Base-by-base conservation (phyloP, 2,329 filamentous ascomycete species). In the Grosmannia serpens region DNA sequence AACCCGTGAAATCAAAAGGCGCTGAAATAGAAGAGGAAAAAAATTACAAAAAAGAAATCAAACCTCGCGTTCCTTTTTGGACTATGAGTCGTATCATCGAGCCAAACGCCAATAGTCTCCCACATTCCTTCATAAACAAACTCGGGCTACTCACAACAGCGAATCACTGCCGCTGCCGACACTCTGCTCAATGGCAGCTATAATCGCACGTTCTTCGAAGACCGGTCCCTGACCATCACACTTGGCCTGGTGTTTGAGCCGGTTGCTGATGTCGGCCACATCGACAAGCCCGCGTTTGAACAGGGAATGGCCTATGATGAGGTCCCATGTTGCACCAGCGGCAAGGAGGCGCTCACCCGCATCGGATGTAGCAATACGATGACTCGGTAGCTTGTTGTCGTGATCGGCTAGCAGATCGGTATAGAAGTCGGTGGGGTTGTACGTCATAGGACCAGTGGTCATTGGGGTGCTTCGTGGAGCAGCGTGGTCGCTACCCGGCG, bases 181-280 rank as follows among this genome's bases (percentile, higher is more conserved):
- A 67, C 90, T 92, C 66, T 87, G 81, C 70, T 89, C 82, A 63
- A 97, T 91, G 20, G 89, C 89, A 61, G 78, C 75, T 50, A 84
- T 71, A 20, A 97, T 86, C 51, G 83, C 82, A 27, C 80, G 74
- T 70, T 96, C 91, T 61, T 88, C 85, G 65, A 96, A 96, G 47
- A 94, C 91, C 2, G 91, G 91, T 0, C 91, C 88, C 68, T 90
- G 86, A 2, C 91, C 91, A 71, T 96, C 88, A 69, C 91, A 96
- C 66, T 85, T 83, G 22, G 89, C 88, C 66, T 82, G 75, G 22
- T 79, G 77, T 74, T 89, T 91, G 57, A 97, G 75, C 15, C 84
- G 78, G 67, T 94, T 87, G 69, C 87, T 91, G 35, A 96, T 88
- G 68, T 87, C 81, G 44, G 80, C 86, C 15, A 96, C 84, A 70